A percentile compares a stretch with the other conserved stretches of the same genome.
Conservation (phyloP, 2,329 filamentous ascomycete species). For the Zymoseptoria tritici region DNA sequence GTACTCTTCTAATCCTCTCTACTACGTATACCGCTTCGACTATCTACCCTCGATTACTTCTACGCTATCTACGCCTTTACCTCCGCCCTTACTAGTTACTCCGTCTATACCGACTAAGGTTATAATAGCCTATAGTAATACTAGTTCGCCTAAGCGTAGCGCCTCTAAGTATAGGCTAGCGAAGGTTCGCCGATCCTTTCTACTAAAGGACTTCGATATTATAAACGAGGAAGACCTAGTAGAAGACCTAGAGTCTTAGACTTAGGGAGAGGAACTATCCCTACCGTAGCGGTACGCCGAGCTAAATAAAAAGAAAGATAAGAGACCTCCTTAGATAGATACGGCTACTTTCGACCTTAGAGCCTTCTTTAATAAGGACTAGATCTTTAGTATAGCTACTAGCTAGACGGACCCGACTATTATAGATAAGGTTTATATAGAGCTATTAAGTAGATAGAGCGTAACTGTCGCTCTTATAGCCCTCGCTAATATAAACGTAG, state of each 20-base stretch:
- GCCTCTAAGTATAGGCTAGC: not conserved
- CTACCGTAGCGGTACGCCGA: not conserved
- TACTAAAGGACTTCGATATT: not conserved
- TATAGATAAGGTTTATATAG: not conserved
- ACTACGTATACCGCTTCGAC: not conserved
- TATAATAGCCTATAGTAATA: not conserved
- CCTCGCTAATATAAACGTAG: not conserved
- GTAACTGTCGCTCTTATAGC: not conserved
- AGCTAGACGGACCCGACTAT: too few relatives aligned
- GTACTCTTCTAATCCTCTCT: too few relatives aligned
- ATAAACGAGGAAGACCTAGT: not conserved
- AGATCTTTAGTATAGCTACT: too few relatives aligned
- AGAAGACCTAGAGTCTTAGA: not conserved
- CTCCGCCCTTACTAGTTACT: not conserved
- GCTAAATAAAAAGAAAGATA: not conserved
- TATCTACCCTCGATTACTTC: not conserved
- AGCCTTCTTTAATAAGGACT: not conserved
- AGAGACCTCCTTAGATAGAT: not conserved
- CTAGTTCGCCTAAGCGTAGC: not conserved
- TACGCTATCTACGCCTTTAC: not conserved
- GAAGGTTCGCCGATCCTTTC: not conserved
- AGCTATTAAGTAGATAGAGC: not conserved
- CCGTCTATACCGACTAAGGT: not conserved
- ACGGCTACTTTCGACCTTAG: not conserved
- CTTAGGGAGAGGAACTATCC: not conserved